A percentile compares a stretch with the other conserved stretches of the same genome.
phyloP scores from a whole-genome alignment of 768 basidiomycete genomes.

The Phanerochaete carnosa region DNA sequence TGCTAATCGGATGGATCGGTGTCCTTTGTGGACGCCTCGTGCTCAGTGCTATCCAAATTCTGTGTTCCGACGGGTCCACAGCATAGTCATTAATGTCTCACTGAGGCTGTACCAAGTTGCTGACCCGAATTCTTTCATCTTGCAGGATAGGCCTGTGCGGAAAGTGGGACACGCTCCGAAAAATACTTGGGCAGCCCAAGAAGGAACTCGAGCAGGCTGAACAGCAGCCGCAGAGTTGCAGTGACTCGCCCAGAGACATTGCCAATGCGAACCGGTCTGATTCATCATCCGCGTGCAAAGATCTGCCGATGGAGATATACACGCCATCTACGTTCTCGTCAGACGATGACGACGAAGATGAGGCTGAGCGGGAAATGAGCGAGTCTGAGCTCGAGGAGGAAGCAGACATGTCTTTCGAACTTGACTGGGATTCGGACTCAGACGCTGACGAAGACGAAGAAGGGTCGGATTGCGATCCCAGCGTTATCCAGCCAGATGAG shows the following conservation, averaged over 20 bases:
- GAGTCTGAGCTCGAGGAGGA: conserved; percentile 7
- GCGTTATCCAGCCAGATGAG: not conserved
- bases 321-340: conserved; percentile 7
- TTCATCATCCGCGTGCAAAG: not conserved
- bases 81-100: not conserved
- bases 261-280: not conserved
- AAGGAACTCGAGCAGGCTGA: not conserved
- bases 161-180: not conserved
- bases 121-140: not conserved
- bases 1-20: conserved; percentile 1
- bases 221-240: not conserved
- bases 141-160: not conserved
- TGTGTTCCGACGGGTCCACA: not conserved
- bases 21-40: conserved; percentile 1
- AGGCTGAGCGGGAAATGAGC: conserved; percentile 1
- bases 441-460: not conserved
- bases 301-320: conserved; percentile 8
- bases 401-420: conserved; percentile 11
- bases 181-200: not conserved
- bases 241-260: not conserved
- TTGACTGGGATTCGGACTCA: conserved; percentile 1
- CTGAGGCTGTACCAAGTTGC: not conserved
- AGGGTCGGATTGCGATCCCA: not conserved
- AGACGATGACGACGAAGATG: not conserved
- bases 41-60: not conserved